These are phyloP conservation scores for Ceratocystis eucalypticola DNA, from an alignment of 2,329 filamentous ascomycete genomes.

Conservation along the genomic window DNA sequence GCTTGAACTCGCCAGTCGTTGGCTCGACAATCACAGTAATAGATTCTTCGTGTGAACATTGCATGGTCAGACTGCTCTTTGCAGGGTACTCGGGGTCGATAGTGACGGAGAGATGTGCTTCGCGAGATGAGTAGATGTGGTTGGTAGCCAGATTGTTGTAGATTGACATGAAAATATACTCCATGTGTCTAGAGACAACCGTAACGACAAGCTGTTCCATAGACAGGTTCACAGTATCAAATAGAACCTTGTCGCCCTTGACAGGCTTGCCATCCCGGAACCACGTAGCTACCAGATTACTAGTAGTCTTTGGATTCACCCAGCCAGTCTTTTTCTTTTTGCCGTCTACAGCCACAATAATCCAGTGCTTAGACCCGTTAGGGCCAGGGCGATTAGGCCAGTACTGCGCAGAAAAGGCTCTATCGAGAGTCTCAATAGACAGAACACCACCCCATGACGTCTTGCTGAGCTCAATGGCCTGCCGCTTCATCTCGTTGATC, in stretches of 20 bases:
- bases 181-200: constrained; percentile 62
- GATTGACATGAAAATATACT: constrained; percentile 55
- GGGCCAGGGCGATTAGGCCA: constrained; percentile 51
- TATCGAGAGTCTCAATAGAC: constrained; percentile 63
- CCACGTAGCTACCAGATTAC: constrained; percentile 57
- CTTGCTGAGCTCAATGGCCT: constrained; percentile 56
- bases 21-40: constrained; percentile 52
- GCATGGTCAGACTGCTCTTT: constrained; percentile 53
- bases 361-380: constrained; percentile 66
- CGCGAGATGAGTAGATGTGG: constrained; percentile 46
- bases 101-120: constrained; percentile 44
- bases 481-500: constrained; percentile 65
- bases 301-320: constrained; percentile 34
- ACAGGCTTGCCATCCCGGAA: constrained; percentile 71
- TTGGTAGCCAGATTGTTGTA: constrained; percentile 45
- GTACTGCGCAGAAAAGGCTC: constrained; percentile 78
- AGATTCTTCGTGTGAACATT: constrained; percentile 33
- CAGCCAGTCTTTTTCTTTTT: constrained; percentile 37
- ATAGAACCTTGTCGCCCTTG: constrained; percentile 48
- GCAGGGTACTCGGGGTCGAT: constrained; percentile 49
- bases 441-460: constrained; percentile 67
- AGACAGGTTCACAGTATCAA: constrained; percentile 56
- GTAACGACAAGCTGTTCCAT: constrained; percentile 59
- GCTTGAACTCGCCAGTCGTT: constrained; percentile 59
- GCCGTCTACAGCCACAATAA: constrained; percentile 71